These are phyloP conservation scores for Leucocoprinus leucothites DNA, from an alignment of 768 basidiomycete species.

Conservation along the genomic window DNA sequence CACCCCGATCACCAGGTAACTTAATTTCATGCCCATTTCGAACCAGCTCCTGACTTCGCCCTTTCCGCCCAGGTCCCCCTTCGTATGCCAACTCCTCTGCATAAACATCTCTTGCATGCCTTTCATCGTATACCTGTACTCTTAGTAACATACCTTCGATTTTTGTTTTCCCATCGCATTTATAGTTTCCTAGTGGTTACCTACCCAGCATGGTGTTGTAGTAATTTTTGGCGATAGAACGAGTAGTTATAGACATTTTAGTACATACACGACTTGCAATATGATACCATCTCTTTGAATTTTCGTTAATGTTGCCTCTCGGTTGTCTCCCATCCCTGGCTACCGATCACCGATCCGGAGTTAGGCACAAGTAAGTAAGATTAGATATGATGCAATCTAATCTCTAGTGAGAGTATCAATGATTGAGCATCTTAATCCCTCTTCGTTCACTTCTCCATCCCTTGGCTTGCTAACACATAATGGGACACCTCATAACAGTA, in stretches of 20 bases:
- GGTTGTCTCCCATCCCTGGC: too few species aligned
- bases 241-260: neutral
- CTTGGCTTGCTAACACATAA: slow-evolving; percentile 21
- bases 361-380: neutral
- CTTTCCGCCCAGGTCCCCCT: slow-evolving; percentile 34
- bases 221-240: slow-evolving; percentile 1
- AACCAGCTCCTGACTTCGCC: neutral
- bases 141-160: slow-evolving; percentile 2
- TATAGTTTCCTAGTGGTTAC: slow-evolving; percentile 1
- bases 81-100: slow-evolving; percentile 30
- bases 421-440: neutral
- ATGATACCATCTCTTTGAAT: neutral
- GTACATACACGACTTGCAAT: neutral
- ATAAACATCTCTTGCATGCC: slow-evolving; percentile 12
- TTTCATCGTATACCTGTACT: slow-evolving; percentile 7
- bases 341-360: too few species aligned
- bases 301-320: too few species aligned
- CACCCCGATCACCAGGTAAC: slow-evolving; percentile 57
- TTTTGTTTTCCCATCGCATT: slow-evolving; percentile 1
- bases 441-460: neutral
- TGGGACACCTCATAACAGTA: slow-evolving; percentile 86
- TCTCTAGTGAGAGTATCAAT: neutral
- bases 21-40: slow-evolving; percentile 10
- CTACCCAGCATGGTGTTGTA: neutral
- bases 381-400: slow-evolving; percentile 1